Base-by-base conservation (phyloP, 2,329 filamentous ascomycete species). In the Rhinocladiella mackenziei region DNA sequence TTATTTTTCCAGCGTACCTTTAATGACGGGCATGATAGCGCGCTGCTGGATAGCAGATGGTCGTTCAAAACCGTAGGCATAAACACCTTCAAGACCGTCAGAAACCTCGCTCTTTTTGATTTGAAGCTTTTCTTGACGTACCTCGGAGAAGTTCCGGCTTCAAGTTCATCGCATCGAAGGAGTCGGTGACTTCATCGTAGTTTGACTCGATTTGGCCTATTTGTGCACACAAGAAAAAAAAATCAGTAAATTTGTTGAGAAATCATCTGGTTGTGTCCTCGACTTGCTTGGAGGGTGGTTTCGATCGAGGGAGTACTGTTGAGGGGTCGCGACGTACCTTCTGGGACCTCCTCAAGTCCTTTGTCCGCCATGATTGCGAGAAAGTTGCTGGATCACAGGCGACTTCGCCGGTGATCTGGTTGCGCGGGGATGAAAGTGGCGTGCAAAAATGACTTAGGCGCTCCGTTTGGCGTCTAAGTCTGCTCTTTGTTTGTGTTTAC, bases 111-210 rank as follows among this genome's bases (percentile, higher is more conserved):
- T 34, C 25, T 43, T n/a, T 11, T 28, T 38, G 57, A 48, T 51
- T 54, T 55, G 58, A 60, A 50, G 48, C 43, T 33, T 37, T 41
- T 42, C 59, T 57, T 60, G 62, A 76, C 77, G 73, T 77, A 83
- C 81, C 92, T 75, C 92, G 89, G 68, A 98, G 88, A 66, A 98
- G 86, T 79, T 98, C 92, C 57, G 88, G 68, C 82, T 94, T 95
- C 66, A 98, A 81, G 75, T 83, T 84, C 92, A 98, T 98, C 64
- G 89, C 80, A 75, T 98, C 92, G 76, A 98, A 98, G 53, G 89
- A 95, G 76, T 98, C 94, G 73, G 92, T 91, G 65, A 91, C 89
- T 81, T 97, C 89, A 81, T 98, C 92, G 78, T 97, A 98, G 87
- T 98, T 98, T 69, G 89, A 95, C 81, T 98, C 94, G 80, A 98